A percentile compares a stretch with the other conserved stretches of the same genome.
Conservation (phyloP, 164 flowering plant species). For the Aristolochia contorta region DNA sequence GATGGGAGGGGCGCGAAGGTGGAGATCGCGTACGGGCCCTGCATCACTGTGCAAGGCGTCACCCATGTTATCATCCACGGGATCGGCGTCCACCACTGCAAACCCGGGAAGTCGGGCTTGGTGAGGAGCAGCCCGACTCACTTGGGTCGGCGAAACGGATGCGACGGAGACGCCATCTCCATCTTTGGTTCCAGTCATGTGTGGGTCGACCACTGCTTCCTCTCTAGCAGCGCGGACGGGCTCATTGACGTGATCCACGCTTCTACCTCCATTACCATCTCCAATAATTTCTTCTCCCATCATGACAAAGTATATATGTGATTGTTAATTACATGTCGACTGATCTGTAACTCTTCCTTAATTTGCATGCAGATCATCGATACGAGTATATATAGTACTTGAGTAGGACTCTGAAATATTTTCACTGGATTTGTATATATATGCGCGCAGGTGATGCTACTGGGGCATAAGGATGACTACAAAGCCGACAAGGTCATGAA, state of each 20-base stretch:
- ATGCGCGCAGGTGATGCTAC: slow-evolving; percentile 75
- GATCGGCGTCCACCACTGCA: slow-evolving; percentile 19
- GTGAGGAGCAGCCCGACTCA: slow-evolving; percentile 18
- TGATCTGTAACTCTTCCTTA: too few relatives aligned
- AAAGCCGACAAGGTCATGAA: slow-evolving; percentile 48
- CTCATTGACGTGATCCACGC: slow-evolving; percentile 23
- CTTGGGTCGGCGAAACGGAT: slow-evolving; percentile 7
- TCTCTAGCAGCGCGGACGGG: slow-evolving; percentile 18
- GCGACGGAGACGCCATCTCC: slow-evolving; percentile 24
- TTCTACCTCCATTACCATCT: slow-evolving; percentile 23
- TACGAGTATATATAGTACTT: too few relatives aligned
- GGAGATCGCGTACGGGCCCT: slow-evolving; percentile 25
- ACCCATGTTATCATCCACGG: slow-evolving; percentile 27
- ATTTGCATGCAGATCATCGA: too few relatives aligned
- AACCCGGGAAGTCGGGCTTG: slow-evolving; percentile 13
- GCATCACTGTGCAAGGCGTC: slow-evolving; percentile 24
- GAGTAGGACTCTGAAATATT: too few relatives aligned
- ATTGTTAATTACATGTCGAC: too few relatives aligned
- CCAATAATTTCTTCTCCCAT: slow-evolving; percentile 21
- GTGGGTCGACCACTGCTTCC: slow-evolving; percentile 24
- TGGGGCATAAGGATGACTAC: slow-evolving; percentile 47
- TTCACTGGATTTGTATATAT: too few relatives aligned
- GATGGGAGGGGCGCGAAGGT: slow-evolving; percentile 30
- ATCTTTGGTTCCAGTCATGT: slow-evolving; percentile 15
- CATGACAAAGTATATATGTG: slow-evolving; percentile 25